Evolutionary conservation across 805 yeast genomes (phyloP).

Genomic region (Lipomyces yamadae): DNA sequence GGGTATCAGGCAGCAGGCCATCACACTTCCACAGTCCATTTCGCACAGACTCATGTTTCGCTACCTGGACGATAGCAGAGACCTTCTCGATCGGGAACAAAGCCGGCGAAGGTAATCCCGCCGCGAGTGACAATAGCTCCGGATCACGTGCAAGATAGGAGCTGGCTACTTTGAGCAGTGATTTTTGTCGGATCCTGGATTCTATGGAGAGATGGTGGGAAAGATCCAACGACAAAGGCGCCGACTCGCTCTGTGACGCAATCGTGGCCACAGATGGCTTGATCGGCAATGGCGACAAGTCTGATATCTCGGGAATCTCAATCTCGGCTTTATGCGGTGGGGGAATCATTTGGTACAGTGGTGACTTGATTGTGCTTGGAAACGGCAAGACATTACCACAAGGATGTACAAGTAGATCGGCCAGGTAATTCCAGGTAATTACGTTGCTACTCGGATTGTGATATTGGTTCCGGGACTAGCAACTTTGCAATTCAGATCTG

Average conservation of each 20-base stretch:
- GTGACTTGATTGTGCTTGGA: neutral
- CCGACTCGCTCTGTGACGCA: constrained; percentile 37
- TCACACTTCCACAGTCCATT: constrained; percentile 78
- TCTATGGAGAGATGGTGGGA: constrained; percentile 76
- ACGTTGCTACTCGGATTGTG: too few relatives aligned
- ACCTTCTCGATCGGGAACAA: constrained; percentile 90
- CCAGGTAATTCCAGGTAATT: too few relatives aligned
- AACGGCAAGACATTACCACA: neutral
- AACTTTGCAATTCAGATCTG: too few relatives aligned
- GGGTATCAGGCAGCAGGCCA: constrained; percentile 56
- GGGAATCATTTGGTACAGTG: neutral
- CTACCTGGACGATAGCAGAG: constrained; percentile 52
- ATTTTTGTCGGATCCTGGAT: constrained; percentile 72
- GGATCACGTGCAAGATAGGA: constrained; percentile 67
- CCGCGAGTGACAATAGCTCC: constrained; percentile 84
- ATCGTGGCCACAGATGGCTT: neutral
- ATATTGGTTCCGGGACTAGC: too few relatives aligned
- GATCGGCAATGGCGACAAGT: neutral
- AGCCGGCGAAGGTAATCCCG: constrained; percentile 89
- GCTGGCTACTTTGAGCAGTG: constrained; percentile 86
- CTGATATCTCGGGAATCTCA: neutral
- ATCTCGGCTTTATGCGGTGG: constrained; percentile 1
- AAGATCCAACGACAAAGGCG: constrained; percentile 56
- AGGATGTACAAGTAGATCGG: neutral
- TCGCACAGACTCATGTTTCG: constrained; percentile 17